These are phyloP conservation scores for Phylloporus sp. DNA, from an alignment of 768 basidiomycete genomes.

Conservation along the genomic window DNA sequence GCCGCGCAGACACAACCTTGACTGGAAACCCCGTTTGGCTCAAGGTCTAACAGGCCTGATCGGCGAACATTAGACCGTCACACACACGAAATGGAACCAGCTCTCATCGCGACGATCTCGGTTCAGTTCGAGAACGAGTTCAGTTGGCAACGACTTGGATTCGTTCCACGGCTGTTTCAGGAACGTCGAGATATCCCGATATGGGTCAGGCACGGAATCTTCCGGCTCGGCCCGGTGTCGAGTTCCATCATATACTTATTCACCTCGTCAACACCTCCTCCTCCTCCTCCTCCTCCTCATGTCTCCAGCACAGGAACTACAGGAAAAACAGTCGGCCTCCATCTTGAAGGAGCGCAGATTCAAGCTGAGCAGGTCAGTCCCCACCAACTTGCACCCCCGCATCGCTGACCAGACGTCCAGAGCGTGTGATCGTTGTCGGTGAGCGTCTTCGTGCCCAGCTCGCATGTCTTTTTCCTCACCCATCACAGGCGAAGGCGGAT, in stretches of 20 bases:
- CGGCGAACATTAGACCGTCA: slow-evolving; percentile 16
- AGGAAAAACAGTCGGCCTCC: slow-evolving; percentile 43
- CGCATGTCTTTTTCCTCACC: not conserved
- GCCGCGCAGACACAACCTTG: too few species aligned
- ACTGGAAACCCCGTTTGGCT: not conserved
- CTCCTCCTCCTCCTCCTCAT: slow-evolving; percentile 16
- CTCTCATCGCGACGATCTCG: slow-evolving; percentile 21
- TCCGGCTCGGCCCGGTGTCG: slow-evolving; percentile 27
- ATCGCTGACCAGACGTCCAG: slow-evolving; percentile 34
- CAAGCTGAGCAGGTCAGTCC: slow-evolving; percentile 74
- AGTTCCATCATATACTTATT: slow-evolving; percentile 27
- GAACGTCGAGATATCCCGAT: slow-evolving; percentile 28
- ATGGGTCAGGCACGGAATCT: slow-evolving; percentile 19
- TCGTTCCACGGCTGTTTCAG: slow-evolving; percentile 25
- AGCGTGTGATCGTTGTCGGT: slow-evolving; percentile 90
- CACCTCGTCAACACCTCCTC: slow-evolving; percentile 1
- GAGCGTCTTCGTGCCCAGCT: slow-evolving; percentile 30
- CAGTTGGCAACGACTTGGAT: slow-evolving; percentile 10
- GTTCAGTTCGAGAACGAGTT: slow-evolving; percentile 16
- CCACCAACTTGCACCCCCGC: not conserved
- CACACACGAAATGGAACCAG: slow-evolving; percentile 8
- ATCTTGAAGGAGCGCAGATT: slow-evolving; percentile 78
- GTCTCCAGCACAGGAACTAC: slow-evolving; percentile 31
- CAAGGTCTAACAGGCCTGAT: slow-evolving; percentile 12
- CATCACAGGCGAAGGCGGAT: slow-evolving; percentile 79